Evolutionary conservation across 1,139 yeast species (phyloP).

Genomic region (Saccharomyces pastorianus): DNA sequence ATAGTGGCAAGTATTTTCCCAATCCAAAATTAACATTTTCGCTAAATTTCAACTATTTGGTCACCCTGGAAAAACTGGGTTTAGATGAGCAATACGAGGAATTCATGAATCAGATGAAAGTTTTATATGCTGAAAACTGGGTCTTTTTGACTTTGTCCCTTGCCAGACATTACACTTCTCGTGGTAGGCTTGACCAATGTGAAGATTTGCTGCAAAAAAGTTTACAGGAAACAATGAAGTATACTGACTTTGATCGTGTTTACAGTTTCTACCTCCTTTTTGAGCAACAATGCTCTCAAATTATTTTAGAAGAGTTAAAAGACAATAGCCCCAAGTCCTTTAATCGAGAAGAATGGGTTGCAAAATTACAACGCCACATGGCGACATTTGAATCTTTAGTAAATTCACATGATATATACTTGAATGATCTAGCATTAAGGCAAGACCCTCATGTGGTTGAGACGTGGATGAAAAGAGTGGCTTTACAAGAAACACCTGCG

Average conservation of each 20-base stretch:
- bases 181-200: conserved; percentile 36
- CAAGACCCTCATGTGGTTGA: conserved; percentile 55
- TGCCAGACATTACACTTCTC: conserved; percentile 42
- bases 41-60: conserved; percentile 42
- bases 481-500: conserved; percentile 33
- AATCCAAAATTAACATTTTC: conserved; percentile 35
- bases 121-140: conserved; percentile 53
- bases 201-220: conserved; percentile 32
- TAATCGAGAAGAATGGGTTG: conserved; percentile 10
- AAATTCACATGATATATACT: conserved; percentile 44
- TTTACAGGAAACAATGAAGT: conserved; percentile 39
- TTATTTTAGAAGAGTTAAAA: conserved; percentile 32
- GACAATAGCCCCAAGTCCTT: conserved; percentile 11
- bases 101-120: conserved; percentile 36
- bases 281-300: conserved; percentile 45
- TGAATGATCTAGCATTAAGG: conserved; percentile 60
- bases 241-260: conserved; percentile 55
- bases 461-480: conserved; percentile 60
- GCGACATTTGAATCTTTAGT: conserved; percentile 49
- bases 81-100: conserved; percentile 29
- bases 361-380: conserved; percentile 38
- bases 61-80: conserved; percentile 33
- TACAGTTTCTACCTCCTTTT: conserved; percentile 59
- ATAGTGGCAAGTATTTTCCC: conserved; percentile 32
- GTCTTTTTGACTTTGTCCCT: conserved; percentile 44